Evolutionary conservation across 495 filamentous ascomycete species (phyloP), one percentile per base, ranked within the genome.

Genomic region (Aspergillus mulundensis): DNA sequence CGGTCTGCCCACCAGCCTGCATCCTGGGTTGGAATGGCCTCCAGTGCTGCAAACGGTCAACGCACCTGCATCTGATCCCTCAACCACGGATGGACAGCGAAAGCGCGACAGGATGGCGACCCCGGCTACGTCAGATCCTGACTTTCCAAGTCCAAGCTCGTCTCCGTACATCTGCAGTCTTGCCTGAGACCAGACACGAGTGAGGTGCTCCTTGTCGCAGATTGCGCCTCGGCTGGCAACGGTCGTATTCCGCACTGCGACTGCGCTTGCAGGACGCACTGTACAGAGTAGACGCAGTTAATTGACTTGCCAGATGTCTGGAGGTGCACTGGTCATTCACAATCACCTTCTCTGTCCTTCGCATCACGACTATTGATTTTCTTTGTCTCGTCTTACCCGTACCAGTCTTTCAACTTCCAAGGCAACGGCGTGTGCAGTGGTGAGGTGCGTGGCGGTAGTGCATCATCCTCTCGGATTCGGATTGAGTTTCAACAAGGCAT

Each of bases 371-470:
- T n/a, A n/a, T n/a, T 39, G 30, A 14, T n/a, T 20, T n/a, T 18
- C 5, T 18, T n/a, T 24, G 15, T 30, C 4, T 23, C 39, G 4
- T 15, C 16, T n/a, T 15, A 5, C 14, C 21, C 11, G 39, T 11
- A 36, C 32, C 32, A 7, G 2, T 36, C 32, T 36, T 7, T 2
- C 5, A 36, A 36, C 32, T 2, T 30, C 28, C 4, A 30, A 30
- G 28, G 5, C 28, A 30, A 36, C 38, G 38, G 15, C 40, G 51
- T 44, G 51, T 53, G 4, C 38, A 36, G 14, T 32, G 38, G 12
- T 32, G 7, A n/a, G 46, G 54, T 57, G 54, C 54, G 54, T 57
- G 54, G 54, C 36, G 30, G 32, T 57, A 50, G 38, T 2, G 3
- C 23, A 42, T 15, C 28, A 53, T 53, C 36, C 24, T 21, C 28